Percentiles rank a stretch among this genome's conserved stretches.
Conservation (phyloP, 106 monocot genomes). For the Allium fistulosum region DNA sequence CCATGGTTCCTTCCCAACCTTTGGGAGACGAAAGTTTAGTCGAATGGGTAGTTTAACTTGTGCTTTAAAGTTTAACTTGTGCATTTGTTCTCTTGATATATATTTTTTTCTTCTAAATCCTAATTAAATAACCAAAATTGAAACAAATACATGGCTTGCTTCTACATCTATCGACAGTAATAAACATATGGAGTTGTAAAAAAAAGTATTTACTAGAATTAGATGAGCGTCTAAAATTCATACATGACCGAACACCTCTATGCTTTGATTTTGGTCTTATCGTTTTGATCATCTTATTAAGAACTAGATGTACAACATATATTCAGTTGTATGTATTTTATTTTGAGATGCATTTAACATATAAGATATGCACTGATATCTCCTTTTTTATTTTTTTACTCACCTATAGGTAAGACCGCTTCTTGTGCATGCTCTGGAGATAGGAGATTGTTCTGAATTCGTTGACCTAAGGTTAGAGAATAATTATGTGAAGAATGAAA, state of each 20-base stretch:
- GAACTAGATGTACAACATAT: not conserved
- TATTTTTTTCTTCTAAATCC: too few relatives aligned
- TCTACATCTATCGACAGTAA: too few relatives aligned
- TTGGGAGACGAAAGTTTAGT: slow-evolving; percentile 10
- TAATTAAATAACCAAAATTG: not conserved
- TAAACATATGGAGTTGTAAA: too few relatives aligned
- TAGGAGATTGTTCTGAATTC: slow-evolving; percentile 24
- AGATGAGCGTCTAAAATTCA: not conserved
- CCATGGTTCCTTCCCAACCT: slow-evolving; percentile 7
- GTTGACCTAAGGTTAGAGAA: slow-evolving; percentile 39
- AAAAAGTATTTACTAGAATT: not conserved
- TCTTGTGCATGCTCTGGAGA: slow-evolving; percentile 30
- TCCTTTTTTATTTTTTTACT: not conserved
- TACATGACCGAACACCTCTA: not conserved
- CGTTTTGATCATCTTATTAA: not conserved
- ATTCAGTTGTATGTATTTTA: not conserved
- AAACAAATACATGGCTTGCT: not conserved
- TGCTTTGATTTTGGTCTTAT: not conserved
- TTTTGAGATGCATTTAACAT: not conserved
- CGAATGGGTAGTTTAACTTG: slow-evolving; percentile 5
- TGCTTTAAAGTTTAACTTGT: not conserved
- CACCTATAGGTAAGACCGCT: slow-evolving; percentile 38
- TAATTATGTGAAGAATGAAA: slow-evolving; percentile 25
- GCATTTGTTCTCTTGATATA: not conserved
- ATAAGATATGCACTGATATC: too few relatives aligned